Conservation (phyloP, 768 basidiomycete species). For the Gyrodon lividus region DNA sequence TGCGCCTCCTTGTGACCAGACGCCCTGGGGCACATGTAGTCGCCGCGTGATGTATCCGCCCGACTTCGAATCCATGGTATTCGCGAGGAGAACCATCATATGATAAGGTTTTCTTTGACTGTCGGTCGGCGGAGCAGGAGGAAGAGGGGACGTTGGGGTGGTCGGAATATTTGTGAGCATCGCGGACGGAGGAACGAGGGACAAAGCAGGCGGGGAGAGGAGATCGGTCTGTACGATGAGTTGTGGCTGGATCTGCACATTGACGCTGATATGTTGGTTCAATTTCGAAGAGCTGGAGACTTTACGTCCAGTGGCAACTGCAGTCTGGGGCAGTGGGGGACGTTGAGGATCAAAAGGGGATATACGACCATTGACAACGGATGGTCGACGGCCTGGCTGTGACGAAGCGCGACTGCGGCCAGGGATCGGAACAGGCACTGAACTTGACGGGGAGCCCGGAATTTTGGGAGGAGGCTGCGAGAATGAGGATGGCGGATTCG, state of each 20-base stretch:
- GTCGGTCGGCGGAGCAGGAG: slow-evolving; percentile 68
- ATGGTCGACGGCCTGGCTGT: slow-evolving; percentile 73
- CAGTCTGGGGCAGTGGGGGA: slow-evolving; percentile 50
- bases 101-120: slow-evolving; percentile 84
- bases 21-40: slow-evolving; percentile 83
- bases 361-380: slow-evolving; percentile 49
- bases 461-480: slow-evolving; percentile 28
- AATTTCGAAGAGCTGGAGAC: slow-evolving; percentile 60
- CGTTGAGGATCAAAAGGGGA: slow-evolving; percentile 50
- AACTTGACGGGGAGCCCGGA: slow-evolving; percentile 41
- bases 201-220: slow-evolving; percentile 36
- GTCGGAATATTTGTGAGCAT: slow-evolving; percentile 60
- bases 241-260: slow-evolving; percentile 47
- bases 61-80: slow-evolving; percentile 73
- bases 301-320: slow-evolving; percentile 52
- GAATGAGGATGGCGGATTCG: slow-evolving; percentile 37
- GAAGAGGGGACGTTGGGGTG: slow-evolving; percentile 77
- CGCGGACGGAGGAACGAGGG: slow-evolving; percentile 46
- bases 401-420: slow-evolving; percentile 68
- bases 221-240: slow-evolving; percentile 53
- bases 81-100: slow-evolving; percentile 79
- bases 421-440: slow-evolving; percentile 35
- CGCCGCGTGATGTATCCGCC: slow-evolving; percentile 89
- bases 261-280: slow-evolving; percentile 44
- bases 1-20: slow-evolving; percentile 90